These are phyloP conservation scores for Raddia distichophylla DNA, from an alignment of 176 grass and related monocot genomes.

Conservation along the genomic window DNA sequence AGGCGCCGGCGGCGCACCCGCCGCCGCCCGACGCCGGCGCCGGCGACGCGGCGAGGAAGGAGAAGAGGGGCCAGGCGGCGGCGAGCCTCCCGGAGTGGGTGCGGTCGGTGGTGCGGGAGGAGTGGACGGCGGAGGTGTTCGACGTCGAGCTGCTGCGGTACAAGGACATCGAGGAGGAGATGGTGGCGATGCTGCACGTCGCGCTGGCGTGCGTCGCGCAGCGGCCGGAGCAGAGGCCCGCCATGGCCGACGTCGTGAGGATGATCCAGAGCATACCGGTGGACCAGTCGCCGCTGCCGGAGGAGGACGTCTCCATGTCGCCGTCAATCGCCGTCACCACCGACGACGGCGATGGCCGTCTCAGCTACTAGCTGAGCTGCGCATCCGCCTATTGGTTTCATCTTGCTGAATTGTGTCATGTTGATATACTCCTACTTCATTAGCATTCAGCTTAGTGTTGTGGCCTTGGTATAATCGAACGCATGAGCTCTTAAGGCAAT, in stretches of 20 bases:
- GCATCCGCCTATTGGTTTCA: not conserved
- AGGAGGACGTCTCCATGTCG: slow-evolving; percentile 55
- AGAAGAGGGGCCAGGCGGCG: slow-evolving; percentile 18
- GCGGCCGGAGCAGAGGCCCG: slow-evolving; percentile 63
- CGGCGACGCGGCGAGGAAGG: slow-evolving; percentile 20
- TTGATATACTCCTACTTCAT: not conserved
- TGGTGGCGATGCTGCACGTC: slow-evolving; percentile 80
- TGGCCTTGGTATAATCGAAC: not conserved
- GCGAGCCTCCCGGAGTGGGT: slow-evolving; percentile 65
- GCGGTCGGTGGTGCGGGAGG: slow-evolving; percentile 76
- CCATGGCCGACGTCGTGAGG: slow-evolving; percentile 66
- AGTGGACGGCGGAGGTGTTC: slow-evolving; percentile 90
- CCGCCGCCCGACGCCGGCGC: slow-evolving; percentile 15
- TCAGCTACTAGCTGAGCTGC: slow-evolving; percentile 50
- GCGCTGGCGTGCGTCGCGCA: slow-evolving; percentile 59
- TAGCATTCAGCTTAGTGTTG: not conserved
- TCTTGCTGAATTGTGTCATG: not conserved
- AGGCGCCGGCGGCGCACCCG: slow-evolving; percentile 45
- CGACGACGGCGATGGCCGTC: slow-evolving; percentile 47
- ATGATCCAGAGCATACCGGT: slow-evolving; percentile 79
- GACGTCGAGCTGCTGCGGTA: slow-evolving; percentile 82
- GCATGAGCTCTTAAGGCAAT: not conserved
- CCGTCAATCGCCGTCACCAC: slow-evolving; percentile 56
- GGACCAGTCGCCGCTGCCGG: slow-evolving; percentile 54
- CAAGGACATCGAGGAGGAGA: slow-evolving; percentile 83